Base-by-base conservation (phyloP, 2,329 filamentous ascomycete genomes). In the Geosmithia morbida region DNA sequence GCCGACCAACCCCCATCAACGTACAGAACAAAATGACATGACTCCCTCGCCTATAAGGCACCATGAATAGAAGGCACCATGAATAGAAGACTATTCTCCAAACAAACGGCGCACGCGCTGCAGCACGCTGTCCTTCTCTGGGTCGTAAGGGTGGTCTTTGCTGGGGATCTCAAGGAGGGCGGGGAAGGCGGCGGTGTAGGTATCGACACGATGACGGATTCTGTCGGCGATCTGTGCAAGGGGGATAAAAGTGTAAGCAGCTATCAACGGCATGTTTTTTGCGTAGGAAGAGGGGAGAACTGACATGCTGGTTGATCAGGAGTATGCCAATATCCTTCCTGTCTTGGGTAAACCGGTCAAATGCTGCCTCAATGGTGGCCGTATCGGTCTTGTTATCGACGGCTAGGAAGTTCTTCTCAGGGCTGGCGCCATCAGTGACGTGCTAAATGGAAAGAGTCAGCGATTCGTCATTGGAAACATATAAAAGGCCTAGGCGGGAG, bases 71-170 rank as follows among this genome's bases (percentile, higher is more conserved):
- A 44, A 44, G 17, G 7, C 20, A 11, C n/a, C 7, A 6, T 30
- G 11, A n/a, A 16, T 18, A 14, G 11, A 29, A 26, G 17, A 41
- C 62, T 77, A 89, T 69, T 89, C 79, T 56, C 79, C 79, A 67
- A 82, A 82, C 48, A 79, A 54, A 50, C 75, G 70, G 51, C 75
- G 70, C 43, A 98, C 92, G 55, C 92, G 77, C 68, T 89, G 85
- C 67, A 98, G 66, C 42, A 98, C 90, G 61, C 90, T 97, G 65
- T 98, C 92, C 72, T 98, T 98, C 68, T 98, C 92, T 0, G 92
- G 92, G 58, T 98, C 90, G 61, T 98, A 98, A 2, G 92, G 92
- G 64, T 98, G 92, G 64, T 98, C 92, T 74, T 98, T 98, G 69
- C 87, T 94, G 20, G 92, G 92, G 51, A 98, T 97, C 66, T 98